These are phyloP conservation scores for Pythium dissotocum DNA, from an alignment of 352 stramenopile species.

Conservation along the genomic window DNA sequence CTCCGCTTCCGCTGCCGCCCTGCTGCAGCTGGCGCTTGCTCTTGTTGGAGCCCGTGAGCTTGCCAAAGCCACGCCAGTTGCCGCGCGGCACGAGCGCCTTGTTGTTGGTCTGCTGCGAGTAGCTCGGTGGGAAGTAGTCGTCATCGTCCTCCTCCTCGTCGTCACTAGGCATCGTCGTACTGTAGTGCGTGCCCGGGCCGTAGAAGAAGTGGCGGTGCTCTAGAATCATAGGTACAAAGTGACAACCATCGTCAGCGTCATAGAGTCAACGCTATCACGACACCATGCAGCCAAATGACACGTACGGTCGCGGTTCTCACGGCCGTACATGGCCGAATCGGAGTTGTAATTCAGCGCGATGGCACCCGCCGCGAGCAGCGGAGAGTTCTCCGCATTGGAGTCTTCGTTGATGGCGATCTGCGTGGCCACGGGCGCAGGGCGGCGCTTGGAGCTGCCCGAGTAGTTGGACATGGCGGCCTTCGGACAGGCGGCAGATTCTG, in stretches of 20 bases:
- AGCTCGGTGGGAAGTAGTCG: slow-evolving; percentile 26
- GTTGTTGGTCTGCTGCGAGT: slow-evolving; percentile 13
- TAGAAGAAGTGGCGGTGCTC: slow-evolving; percentile 63
- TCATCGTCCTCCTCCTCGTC: slow-evolving; percentile 39
- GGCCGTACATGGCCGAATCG: slow-evolving; percentile 75
- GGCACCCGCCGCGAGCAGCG: slow-evolving; percentile 45
- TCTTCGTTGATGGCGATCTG: slow-evolving; percentile 22
- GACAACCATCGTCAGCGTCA: neutral
- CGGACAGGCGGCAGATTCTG: neutral
- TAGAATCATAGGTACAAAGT: slow-evolving; percentile 13
- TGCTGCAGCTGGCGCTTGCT: slow-evolving; percentile 38
- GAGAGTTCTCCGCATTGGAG: slow-evolving; percentile 39
- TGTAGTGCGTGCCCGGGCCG: slow-evolving; percentile 55
- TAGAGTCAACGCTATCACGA: neutral
- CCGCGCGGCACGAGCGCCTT: slow-evolving; percentile 42
- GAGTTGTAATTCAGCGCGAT: slow-evolving; percentile 87
- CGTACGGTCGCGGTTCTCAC: slow-evolving; percentile 17
- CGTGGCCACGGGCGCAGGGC: slow-evolving; percentile 22
- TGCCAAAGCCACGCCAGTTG: slow-evolving; percentile 56
- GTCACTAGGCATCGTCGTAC: slow-evolving; percentile 38
- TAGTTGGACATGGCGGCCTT: slow-evolving; percentile 1
- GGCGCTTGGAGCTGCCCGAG: slow-evolving; percentile 10
- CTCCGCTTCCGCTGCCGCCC: slow-evolving; percentile 20
- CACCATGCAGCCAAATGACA: neutral
- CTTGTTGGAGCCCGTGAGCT: slow-evolving; percentile 38